Evolutionary conservation across 208 protist genomes (phyloP), one percentile per base, ranked within the genome.

Genomic region (Trypanosoma boissoni): DNA sequence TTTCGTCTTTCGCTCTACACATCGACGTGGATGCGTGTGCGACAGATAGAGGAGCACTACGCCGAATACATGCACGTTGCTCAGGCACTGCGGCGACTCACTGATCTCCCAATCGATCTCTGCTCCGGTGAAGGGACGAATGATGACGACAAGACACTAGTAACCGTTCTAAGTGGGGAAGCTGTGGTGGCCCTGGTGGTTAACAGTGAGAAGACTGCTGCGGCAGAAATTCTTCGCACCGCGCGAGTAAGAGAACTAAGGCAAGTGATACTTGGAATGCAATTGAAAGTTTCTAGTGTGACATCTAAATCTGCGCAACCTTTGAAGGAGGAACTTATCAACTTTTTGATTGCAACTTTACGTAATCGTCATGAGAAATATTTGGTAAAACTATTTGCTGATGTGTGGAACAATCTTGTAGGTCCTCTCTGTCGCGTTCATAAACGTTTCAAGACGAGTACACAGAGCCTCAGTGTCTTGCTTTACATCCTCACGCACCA

Each of bases 271-370:
- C 34, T 39, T 12, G 34, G 8, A 6, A 39, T 12, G 12, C 34
- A 39, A 12, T 12, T 12, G 34, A 39, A 12, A 12, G 8, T 12
- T 6, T 16, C 8, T 39, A 12, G 8, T 6, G 34, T 39, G 34
- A 12, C 12, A 12, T 39, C 8, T 6, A 39, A 39, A 12, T 12
- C n/a, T n/a, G n/a, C n/a, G n/a, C n/a, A n/a, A n/a, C n/a, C n/a
- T n/a, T n/a, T 6, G 34, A 92, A 92, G 63, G 67, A 67, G 1
- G 79, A 88, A 3, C 31, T 77, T 41, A 81, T 88, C 20, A 21
- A 52, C 28, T 73, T 64, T 45, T 58, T 81, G 48, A 23, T 77
- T 14, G 42, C 28, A 10, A 29, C 27, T 52, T 21, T 45, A 9
- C n/a, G 24, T 9, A 18, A 9, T 8, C 9, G 36, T 9, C 46